These are phyloP conservation scores for Parachlorella kessleri DNA, from an alignment of 139 green algal species.

Conservation along the genomic window DNA sequence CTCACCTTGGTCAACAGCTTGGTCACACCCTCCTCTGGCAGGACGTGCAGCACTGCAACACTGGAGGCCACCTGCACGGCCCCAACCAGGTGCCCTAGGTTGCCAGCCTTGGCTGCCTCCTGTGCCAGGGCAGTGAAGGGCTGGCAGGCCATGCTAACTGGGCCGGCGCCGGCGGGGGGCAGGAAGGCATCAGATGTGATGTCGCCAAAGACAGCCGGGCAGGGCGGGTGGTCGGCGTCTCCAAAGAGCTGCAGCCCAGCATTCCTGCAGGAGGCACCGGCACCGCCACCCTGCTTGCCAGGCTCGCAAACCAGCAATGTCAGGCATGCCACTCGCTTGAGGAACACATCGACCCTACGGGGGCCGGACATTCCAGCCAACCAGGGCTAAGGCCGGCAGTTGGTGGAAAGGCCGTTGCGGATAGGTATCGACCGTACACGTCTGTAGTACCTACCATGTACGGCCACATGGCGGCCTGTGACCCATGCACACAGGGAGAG, in stretches of 20 bases:
- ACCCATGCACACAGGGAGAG: not conserved
- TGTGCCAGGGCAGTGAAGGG: not conserved
- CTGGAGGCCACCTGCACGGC: not conserved
- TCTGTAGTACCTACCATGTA: not conserved
- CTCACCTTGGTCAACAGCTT: conserved; percentile 8
- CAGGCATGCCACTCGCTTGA: not conserved
- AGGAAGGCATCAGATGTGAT: not conserved
- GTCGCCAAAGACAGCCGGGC: not conserved
- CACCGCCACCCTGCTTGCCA: not conserved
- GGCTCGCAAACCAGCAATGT: not conserved
- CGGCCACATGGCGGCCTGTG: not conserved
- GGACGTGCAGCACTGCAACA: not conserved
- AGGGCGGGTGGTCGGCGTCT: conserved; percentile 5
- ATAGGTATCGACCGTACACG: no score
- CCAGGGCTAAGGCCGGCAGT: no score
- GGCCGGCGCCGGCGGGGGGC: not conserved
- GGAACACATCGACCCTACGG: not conserved
- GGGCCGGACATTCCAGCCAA: not conserved
- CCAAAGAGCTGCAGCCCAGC: not conserved
- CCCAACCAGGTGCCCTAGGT: not conserved
- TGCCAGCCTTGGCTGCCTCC: not conserved
- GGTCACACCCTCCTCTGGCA: not conserved
- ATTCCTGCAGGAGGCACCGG: not conserved
- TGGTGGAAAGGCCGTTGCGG: no score
- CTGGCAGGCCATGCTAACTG: not conserved